These are phyloP conservation scores for Microsporum ferrugineum DNA, from an alignment of 2,329 filamentous ascomycete genomes.

Conservation along the genomic window DNA sequence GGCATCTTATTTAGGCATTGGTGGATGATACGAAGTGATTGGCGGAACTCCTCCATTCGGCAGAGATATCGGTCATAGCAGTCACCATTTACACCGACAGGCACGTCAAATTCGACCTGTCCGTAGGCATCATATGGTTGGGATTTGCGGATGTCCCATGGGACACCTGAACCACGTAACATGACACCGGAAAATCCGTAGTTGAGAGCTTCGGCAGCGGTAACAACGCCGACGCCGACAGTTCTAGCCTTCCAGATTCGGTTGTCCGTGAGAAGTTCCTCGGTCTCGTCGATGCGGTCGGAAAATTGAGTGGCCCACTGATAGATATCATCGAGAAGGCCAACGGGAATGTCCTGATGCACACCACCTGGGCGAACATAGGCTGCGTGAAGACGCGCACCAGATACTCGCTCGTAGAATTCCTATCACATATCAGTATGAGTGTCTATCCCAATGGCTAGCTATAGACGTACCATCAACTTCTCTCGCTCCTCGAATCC, in stretches of 20 bases:
- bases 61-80: slow-evolving; percentile 99
- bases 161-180: slow-evolving; percentile 90
- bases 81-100: slow-evolving; percentile 91
- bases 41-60: slow-evolving; percentile 99
- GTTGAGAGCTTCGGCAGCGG: slow-evolving; percentile 88
- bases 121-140: slow-evolving; percentile 97
- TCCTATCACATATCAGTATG: slow-evolving; percentile 48
- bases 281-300: slow-evolving; percentile 96
- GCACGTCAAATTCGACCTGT: slow-evolving; percentile 95
- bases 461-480: slow-evolving; percentile 67
- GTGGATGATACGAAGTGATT: slow-evolving; percentile 94
- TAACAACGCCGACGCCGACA: slow-evolving; percentile 81
- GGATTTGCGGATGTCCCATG: slow-evolving; percentile 93
- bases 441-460: not conserved
- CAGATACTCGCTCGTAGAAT: slow-evolving; percentile 99
- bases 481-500: slow-evolving; percentile 99
- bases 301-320: slow-evolving; percentile 99
- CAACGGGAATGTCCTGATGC: slow-evolving; percentile 84
- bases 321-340: slow-evolving; percentile 96
- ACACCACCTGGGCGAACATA: slow-evolving; percentile 96
- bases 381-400: slow-evolving; percentile 90
- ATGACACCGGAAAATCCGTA: slow-evolving; percentile 95
- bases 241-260: slow-evolving; percentile 96
- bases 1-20: slow-evolving; percentile 99
- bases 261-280: slow-evolving; percentile 97